These are phyloP conservation scores for Pythium phragmitis DNA, from an alignment of 352 stramenopile genomes.

Conservation along the genomic window DNA sequence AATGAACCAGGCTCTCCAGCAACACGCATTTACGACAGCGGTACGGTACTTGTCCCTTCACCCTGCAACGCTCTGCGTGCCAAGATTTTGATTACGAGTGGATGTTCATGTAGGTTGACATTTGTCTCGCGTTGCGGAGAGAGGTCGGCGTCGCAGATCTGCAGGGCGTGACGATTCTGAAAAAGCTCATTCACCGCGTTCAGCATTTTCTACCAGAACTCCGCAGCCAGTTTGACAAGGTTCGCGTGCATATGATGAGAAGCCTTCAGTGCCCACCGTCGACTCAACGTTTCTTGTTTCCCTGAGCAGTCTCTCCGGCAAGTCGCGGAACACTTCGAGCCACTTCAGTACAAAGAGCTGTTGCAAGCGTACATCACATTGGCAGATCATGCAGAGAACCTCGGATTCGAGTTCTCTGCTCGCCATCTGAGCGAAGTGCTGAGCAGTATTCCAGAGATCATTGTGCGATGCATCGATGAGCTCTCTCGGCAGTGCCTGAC, in stretches of 20 bases:
- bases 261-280: not conserved
- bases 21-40: conserved; percentile 64
- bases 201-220: conserved; percentile 78
- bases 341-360: conserved; percentile 73
- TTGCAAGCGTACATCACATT: conserved; percentile 82
- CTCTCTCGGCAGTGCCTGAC: conserved; percentile 51
- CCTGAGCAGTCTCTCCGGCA: conserved; percentile 58
- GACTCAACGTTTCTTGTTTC: not conserved
- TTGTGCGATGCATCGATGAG: conserved; percentile 77
- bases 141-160: conserved; percentile 45
- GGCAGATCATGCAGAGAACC: conserved; percentile 70
- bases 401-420: conserved; percentile 78
- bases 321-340: conserved; percentile 68
- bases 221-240: conserved; percentile 69
- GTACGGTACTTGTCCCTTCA: conserved; percentile 27
- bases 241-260: conserved; percentile 17
- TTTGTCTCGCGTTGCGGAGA: conserved; percentile 61
- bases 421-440: conserved; percentile 65
- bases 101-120: conserved; percentile 50
- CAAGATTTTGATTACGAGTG: not conserved
- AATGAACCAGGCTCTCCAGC: conserved; percentile 70
- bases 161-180: conserved; percentile 52
- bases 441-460: conserved; percentile 74
- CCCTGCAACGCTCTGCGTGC: not conserved
- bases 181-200: conserved; percentile 59